Evolutionary conservation across 345 rosid species (phyloP).

Genomic region (Rhizophora apiculata): DNA sequence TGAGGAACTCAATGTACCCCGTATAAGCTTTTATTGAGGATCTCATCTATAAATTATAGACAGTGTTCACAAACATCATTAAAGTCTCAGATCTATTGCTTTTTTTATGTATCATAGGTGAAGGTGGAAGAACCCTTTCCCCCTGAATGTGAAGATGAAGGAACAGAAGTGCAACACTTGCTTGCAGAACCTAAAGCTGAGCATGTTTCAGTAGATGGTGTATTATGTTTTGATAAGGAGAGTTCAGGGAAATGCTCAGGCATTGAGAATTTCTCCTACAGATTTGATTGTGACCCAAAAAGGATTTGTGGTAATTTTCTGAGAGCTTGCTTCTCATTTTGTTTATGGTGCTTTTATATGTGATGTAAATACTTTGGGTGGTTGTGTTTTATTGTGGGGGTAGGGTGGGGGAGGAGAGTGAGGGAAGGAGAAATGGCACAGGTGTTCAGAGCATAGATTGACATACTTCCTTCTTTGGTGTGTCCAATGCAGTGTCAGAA

Average conservation of each 20-base stretch:
- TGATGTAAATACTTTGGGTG: background rate
- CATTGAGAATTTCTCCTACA: slow-evolving; percentile 45
- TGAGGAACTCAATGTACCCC: background rate
- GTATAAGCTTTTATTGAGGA: background rate
- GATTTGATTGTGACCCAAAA: slow-evolving; percentile 43
- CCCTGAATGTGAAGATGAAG: slow-evolving; percentile 43
- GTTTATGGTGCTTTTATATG: slow-evolving; percentile 2
- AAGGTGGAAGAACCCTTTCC: slow-evolving; percentile 45
- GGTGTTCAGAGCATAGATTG: too few relatives aligned
- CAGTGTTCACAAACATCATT: too few relatives aligned
- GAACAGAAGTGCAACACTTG: slow-evolving; percentile 39
- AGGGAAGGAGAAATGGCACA: too few relatives aligned
- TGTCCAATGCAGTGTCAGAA: background rate
- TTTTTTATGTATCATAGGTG: slow-evolving; percentile 20
- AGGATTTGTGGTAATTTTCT: slow-evolving; percentile 36
- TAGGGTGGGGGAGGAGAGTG: too few relatives aligned
- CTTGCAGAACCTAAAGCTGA: slow-evolving; percentile 52
- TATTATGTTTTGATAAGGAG: slow-evolving; percentile 47
- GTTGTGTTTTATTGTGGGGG: background rate
- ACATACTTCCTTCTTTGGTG: background rate
- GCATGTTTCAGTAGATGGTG: slow-evolving; percentile 46
- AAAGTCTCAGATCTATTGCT: background rate
- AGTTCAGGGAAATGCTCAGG: slow-evolving; percentile 40
- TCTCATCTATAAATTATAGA: too few relatives aligned
- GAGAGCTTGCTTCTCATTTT: slow-evolving; percentile 1